Evolutionary conservation across 2,329 filamentous ascomycete genomes (phyloP), one percentile per base, ranked within the genome.

Genomic region (Microcera coccophila): DNA sequence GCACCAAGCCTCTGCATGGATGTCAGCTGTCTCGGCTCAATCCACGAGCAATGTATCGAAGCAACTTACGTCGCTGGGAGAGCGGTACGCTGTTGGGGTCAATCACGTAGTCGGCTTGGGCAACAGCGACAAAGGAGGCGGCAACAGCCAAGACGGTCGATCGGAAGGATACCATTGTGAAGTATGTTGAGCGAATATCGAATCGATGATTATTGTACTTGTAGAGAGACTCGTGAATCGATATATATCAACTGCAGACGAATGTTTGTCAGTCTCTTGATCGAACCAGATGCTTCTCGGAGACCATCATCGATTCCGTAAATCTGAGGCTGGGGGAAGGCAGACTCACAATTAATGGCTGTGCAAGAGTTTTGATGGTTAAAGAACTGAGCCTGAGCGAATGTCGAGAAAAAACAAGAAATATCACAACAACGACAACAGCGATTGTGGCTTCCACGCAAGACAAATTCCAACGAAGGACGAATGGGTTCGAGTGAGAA

Each of bases 1-100:
- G 64, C 86, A 91, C 86, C 86, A 91, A 10, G 61, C 58, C 45
- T 73, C 79, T 82, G 44, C 11, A 11, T 5, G 3, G 2, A 18
- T 11, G n/a, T 9, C 11, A 16, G 15, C 4, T 3, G n/a, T n/a
- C n/a, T n/a, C n/a, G n/a, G n/a, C n/a, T 29, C 5, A 15, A 17
- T 18, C 18, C 24, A 29, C n/a, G n/a, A n/a, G n/a, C n/a, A 28
- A 22, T 28, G 24, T 14, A 28, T 28, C n/a, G 15, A n/a, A n/a
- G 19, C 10, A 42, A 44, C 79, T 44, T 70, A 82, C 79, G 63
- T 66, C 78, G 72, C 36, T 63, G 66, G 36, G 66, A 52, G 26
- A 78, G 52, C 3, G 74, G 59, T 3, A 90, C 84, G 22, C 65
- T 75, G 14, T 69, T 54, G 4, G 86, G 85, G 39, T 85, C 73